A percentile compares a stretch with the other conserved stretches of the same genome.
Conservation (phyloP, 129 eudicot genomes). For the Daucus carota region DH1_v3.0 NC_030386.2:26140501-26141000, state of each 20-base stretch:
- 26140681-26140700: constrained; percentile 75
- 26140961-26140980: neutral
- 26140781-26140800: neutral
- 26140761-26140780: neutral
- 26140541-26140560: neutral
- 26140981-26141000: neutral
- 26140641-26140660: constrained; percentile 97
- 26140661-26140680: constrained; percentile 89
- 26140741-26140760: neutral
- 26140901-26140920: constrained; percentile 90
- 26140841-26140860: constrained; percentile 93
- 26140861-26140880: constrained; percentile 86
- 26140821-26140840: constrained; percentile 88
- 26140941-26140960: neutral
- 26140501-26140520: constrained; percentile 99
- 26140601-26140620: constrained; percentile 81
- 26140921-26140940: constrained; percentile 66
- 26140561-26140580: neutral
- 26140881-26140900: constrained; percentile 99
- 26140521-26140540: constrained; percentile 3
- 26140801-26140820: neutral
- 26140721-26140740: constrained; percentile 93
- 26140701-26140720: constrained; percentile 99
- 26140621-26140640: constrained; percentile 86
- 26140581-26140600: neutral